Conservation (phyloP, 495 filamentous ascomycete genomes). For the Neurospora cerealis region DNA sequence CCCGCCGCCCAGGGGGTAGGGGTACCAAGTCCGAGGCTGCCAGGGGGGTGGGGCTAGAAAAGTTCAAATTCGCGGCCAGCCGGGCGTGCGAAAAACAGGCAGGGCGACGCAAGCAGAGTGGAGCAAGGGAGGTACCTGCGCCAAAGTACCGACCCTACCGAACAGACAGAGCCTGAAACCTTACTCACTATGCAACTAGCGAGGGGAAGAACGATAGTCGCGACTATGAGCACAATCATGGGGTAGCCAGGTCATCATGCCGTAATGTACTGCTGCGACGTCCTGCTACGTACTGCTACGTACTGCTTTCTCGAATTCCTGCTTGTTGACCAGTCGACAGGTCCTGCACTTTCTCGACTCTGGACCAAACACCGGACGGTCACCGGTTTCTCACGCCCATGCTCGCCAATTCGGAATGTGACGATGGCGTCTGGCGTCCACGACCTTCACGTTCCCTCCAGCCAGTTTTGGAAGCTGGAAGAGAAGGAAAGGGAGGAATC, state of each 20-base stretch:
- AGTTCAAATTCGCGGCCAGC: not conserved
- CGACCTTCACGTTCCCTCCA: not conserved
- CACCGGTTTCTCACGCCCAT: not conserved
- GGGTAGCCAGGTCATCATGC: not conserved
- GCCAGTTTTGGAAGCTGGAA: not conserved
- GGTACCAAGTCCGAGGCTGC: slow-evolving; percentile 2
- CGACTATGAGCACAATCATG: not conserved
- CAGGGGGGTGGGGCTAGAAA: not conserved
- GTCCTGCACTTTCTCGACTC: not conserved
- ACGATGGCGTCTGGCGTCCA: not conserved
- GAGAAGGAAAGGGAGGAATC: not conserved
- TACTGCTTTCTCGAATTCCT: not conserved
- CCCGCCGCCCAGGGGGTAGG: not conserved
- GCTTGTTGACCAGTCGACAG: not conserved
- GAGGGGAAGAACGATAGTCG: not conserved
- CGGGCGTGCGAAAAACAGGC: not conserved
- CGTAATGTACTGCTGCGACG: not conserved
- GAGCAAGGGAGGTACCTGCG: not conserved
- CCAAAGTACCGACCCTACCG: not conserved
- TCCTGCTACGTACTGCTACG: not conserved
- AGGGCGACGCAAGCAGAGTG: not conserved
- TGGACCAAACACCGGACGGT: not conserved
- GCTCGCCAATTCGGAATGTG: not conserved
- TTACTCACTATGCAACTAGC: not conserved
- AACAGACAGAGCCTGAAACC: not conserved